phyloP scores from a whole-genome alignment of 805 yeast genomes.

The Komagataella pastoris region DNA sequence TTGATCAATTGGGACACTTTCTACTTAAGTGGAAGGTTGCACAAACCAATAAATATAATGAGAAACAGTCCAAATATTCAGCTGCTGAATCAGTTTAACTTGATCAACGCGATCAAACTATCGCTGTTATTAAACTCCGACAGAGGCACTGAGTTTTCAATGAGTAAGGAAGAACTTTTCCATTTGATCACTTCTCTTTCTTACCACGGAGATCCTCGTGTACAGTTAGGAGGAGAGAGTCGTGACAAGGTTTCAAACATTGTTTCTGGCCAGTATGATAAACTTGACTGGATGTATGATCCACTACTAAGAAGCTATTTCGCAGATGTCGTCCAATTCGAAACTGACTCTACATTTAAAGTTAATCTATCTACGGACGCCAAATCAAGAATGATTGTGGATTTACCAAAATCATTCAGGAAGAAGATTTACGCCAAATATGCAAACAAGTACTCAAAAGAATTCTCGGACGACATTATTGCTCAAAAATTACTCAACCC shows the following conservation, averaged over 20 bases:
- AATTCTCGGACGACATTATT: constrained; percentile 16
- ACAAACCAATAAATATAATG: constrained; percentile 78
- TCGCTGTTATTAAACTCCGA: constrained; percentile 42
- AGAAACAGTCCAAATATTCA: constrained; percentile 50
- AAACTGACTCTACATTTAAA: constrained; percentile 6
- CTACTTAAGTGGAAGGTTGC: constrained; percentile 85
- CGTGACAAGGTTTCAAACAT: constrained; percentile 82
- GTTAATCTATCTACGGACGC: constrained; percentile 20
- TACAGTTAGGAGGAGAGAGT: constrained; percentile 80
- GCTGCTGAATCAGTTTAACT: constrained; percentile 61
- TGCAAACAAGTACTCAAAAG: constrained; percentile 8
- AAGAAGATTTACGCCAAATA: constrained; percentile 20
- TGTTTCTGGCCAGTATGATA: constrained; percentile 58
- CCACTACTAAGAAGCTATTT: constrained; percentile 41
- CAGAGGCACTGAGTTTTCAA: constrained; percentile 17
- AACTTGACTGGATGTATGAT: constrained; percentile 61
- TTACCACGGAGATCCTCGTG: constrained; percentile 83
- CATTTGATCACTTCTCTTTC: constrained; percentile 68
- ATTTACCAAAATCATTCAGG: constrained; percentile 40
- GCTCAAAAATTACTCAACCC: constrained; percentile 12
- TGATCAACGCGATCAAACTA: constrained; percentile 64
- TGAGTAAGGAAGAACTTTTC: constrained; percentile 57
- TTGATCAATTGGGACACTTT: constrained; percentile 74
- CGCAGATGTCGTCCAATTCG: constrained; percentile 11
- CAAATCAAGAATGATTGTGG: constrained; percentile 24